Conservation (phyloP, 805 yeast species). For the Candida silvicultrix region DNA sequence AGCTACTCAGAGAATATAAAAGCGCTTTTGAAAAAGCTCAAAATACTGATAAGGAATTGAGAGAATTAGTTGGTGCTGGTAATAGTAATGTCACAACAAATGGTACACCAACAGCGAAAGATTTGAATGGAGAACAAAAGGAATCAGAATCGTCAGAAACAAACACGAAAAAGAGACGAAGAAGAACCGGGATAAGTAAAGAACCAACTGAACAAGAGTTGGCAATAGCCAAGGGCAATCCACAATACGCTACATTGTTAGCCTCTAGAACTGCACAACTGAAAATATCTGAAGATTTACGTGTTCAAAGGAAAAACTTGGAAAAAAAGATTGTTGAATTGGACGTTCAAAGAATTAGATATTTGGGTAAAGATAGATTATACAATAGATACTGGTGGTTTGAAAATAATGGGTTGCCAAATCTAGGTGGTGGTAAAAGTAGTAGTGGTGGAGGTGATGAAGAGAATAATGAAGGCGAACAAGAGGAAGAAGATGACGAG, state of each 20-base stretch:
- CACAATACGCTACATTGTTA: conserved; percentile 37
- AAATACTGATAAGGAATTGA: conserved; percentile 33
- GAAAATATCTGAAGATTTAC: conserved; percentile 36
- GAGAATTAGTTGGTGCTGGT: conserved; percentile 23
- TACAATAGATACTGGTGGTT: conserved; percentile 95
- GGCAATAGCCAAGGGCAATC: conserved; percentile 29
- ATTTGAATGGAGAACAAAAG: background rate
- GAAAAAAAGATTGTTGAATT: conserved; percentile 60
- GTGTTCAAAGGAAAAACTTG: conserved; percentile 41
- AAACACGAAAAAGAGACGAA: conserved; percentile 16
- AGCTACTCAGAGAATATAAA: conserved; percentile 56
- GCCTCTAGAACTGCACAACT: conserved; percentile 36
- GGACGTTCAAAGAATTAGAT: conserved; percentile 71
- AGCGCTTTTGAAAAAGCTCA: conserved; percentile 44
- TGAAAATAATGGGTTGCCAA: conserved; percentile 77
- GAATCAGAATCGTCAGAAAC: conserved; percentile 5
- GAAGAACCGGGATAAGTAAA: conserved; percentile 25
- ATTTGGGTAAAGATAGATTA: conserved; percentile 76
- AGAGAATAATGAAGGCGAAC: conserved; percentile 32
- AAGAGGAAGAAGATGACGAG: conserved; percentile 33
- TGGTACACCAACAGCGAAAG: background rate
- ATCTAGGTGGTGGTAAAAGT: conserved; percentile 32
- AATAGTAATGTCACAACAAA: conserved; percentile 13
- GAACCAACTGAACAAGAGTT: conserved; percentile 37
- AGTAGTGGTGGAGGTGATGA: conserved; percentile 20